Percentiles rank a stretch among this genome's conserved stretches.
Evolutionary conservation across 2,329 filamentous ascomycete genomes (phyloP).

Genomic region (Pseudogymnoascus sp.): DNA sequence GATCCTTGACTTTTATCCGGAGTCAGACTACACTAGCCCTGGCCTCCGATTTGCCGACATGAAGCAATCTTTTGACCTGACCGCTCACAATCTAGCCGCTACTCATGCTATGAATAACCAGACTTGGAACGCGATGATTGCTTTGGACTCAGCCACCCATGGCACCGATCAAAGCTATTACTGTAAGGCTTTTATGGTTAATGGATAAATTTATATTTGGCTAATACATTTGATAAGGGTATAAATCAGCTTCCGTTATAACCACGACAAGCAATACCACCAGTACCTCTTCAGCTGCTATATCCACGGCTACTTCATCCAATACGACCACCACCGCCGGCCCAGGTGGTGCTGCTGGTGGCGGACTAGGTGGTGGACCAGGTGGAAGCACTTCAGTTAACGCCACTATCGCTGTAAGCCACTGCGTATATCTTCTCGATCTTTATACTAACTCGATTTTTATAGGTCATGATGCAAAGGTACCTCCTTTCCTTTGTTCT

Average conservation of each 20-base stretch:
- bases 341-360: constrained; percentile 16
- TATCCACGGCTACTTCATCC: constrained; percentile 7
- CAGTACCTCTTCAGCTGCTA: not conserved
- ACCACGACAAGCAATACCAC: constrained; percentile 16
- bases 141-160: constrained; percentile 30
- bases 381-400: constrained; percentile 24
- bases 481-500: constrained; percentile 33
- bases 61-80: constrained; percentile 33
- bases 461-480: constrained; percentile 30
- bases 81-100: constrained; percentile 31
- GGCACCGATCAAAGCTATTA: constrained; percentile 35
- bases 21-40: constrained; percentile 31
- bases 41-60: constrained; percentile 34
- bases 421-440: not conserved
- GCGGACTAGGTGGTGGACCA: constrained; percentile 13
- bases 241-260: not conserved
- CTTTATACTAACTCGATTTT: constrained; percentile 12
- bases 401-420: constrained; percentile 23
- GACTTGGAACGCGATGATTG: constrained; percentile 34
- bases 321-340: constrained; percentile 14
- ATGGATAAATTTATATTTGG: not conserved
- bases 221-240: not conserved
- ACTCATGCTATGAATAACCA: constrained; percentile 33
- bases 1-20: constrained; percentile 30
- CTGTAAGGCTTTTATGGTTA: constrained; percentile 20